Conservation (phyloP, 495 filamentous ascomycete genomes). For the Penicillium odoratum region DNA sequence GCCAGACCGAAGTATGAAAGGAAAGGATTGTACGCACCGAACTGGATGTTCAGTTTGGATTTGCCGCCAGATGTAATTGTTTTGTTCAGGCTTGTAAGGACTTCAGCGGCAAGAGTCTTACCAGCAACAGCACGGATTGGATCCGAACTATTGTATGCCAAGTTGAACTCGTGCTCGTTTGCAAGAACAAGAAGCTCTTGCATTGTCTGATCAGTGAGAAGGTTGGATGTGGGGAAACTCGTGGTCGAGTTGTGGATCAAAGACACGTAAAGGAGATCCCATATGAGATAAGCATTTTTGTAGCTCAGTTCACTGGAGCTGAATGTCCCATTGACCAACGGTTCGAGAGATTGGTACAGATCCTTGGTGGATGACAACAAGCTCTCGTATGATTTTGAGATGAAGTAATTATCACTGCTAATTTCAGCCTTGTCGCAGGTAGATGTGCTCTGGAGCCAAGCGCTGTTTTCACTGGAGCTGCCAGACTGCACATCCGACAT, state of each 20-base stretch:
- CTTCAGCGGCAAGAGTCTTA: slow-evolving; percentile 30
- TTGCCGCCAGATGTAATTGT: slow-evolving; percentile 40
- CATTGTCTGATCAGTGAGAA: slow-evolving; percentile 25
- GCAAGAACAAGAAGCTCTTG: slow-evolving; percentile 36
- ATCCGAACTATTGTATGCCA: slow-evolving; percentile 40
- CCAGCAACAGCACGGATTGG: slow-evolving; percentile 26
- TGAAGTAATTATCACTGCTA: slow-evolving; percentile 18
- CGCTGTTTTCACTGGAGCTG: slow-evolving; percentile 47
- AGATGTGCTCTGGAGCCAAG: slow-evolving; percentile 53
- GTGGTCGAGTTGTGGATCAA: slow-evolving; percentile 39
- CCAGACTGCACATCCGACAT: slow-evolving; percentile 39
- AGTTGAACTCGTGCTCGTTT: slow-evolving; percentile 40
- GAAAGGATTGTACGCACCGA: slow-evolving; percentile 52
- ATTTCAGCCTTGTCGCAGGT: slow-evolving; percentile 53
- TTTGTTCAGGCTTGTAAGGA: slow-evolving; percentile 44
- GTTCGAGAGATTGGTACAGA: slow-evolving; percentile 60
- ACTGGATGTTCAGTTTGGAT: slow-evolving; percentile 46
- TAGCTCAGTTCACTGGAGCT: slow-evolving; percentile 47
- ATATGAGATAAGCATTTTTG: slow-evolving; percentile 66
- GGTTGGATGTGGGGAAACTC: slow-evolving; percentile 12
- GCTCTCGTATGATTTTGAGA: slow-evolving; percentile 38
- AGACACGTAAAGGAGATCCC: slow-evolving; percentile 46
- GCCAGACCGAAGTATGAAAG: slow-evolving; percentile 55
- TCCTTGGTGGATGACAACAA: slow-evolving; percentile 46
- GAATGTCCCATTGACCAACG: slow-evolving; percentile 57